Conservation (phyloP, 177 flowering plant genomes). For the Vitis hybrid region DNA sequence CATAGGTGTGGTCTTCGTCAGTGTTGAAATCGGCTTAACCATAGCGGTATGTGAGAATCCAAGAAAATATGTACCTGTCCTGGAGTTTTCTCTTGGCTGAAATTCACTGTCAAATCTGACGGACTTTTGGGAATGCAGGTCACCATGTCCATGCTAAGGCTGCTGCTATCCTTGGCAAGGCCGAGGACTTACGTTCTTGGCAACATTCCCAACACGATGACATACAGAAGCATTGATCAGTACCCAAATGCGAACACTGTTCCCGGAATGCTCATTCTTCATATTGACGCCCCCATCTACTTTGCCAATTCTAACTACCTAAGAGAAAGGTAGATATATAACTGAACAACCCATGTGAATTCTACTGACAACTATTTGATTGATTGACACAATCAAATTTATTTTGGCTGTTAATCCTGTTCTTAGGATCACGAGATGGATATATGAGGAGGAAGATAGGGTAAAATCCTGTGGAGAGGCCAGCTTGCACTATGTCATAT, state of each 20-base stretch:
- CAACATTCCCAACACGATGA: conserved; percentile 56
- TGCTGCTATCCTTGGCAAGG: conserved; percentile 67
- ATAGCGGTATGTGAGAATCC: conserved; percentile 46
- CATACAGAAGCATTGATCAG: conserved; percentile 62
- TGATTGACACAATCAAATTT: too few relatives aligned
- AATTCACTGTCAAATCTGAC: too few relatives aligned
- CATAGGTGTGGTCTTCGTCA: conserved; percentile 64
- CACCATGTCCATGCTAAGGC: conserved; percentile 47
- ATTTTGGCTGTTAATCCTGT: neutral
- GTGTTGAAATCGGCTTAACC: conserved; percentile 58
- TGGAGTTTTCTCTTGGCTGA: neutral
- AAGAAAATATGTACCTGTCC: neutral
- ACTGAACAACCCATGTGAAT: neutral
- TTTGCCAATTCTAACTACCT: conserved; percentile 76
- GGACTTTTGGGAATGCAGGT: conserved; percentile 40
- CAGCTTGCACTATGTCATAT: conserved; percentile 56
- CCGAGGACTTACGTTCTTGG: conserved; percentile 70
- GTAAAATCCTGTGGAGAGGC: conserved; percentile 38
- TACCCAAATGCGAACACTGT: conserved; percentile 53
- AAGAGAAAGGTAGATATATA: conserved; percentile 62
- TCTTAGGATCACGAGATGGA: conserved; percentile 69
- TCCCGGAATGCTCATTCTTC: conserved; percentile 73
- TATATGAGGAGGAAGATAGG: conserved; percentile 69
- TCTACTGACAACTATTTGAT: too few relatives aligned
- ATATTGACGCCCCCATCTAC: conserved; percentile 71